phyloP scores from a whole-genome alignment of 2,329 filamentous ascomycete genomes.

The Sclerotinia subarctica region DNA sequence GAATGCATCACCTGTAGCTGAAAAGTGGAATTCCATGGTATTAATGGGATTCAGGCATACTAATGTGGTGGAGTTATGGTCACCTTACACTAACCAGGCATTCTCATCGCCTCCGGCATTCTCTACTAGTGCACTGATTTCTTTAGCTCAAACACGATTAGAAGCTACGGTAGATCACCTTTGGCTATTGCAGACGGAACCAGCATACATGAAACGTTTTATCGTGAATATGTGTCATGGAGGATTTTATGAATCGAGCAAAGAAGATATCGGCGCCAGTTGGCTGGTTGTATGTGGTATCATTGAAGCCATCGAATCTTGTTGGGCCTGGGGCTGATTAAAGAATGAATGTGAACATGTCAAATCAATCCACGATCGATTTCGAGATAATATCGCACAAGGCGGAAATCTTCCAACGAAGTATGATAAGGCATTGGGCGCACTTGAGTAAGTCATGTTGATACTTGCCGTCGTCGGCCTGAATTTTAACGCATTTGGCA shows the following conservation, averaged over 20 bases:
- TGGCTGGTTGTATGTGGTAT: not conserved
- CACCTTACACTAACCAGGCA: conserved; percentile 23
- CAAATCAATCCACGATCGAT: not conserved
- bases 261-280: not conserved
- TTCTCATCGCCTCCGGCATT: conserved; percentile 24
- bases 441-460: not conserved
- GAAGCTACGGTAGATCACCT: conserved; percentile 20
- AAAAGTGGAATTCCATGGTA: conserved; percentile 5
- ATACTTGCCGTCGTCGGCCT: not conserved
- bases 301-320: not conserved
- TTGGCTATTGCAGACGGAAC: conserved; percentile 21
- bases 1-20: not conserved
- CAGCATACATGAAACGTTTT: conserved; percentile 12
- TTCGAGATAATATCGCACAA: not conserved
- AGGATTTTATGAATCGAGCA: not conserved
- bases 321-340: not conserved
- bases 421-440: not conserved
- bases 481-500: not conserved
- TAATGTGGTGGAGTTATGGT: conserved; percentile 13
- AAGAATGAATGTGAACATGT: not conserved
- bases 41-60: not conserved
- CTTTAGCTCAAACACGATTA: conserved; percentile 5
- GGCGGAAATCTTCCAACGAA: not conserved
- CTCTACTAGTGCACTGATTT: not conserved
- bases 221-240: not conserved